A percentile compares a stretch with the other conserved stretches of the same genome.
Conservation (phyloP, 169 alveolate species). For the Cryptosporidium parvum region DNA sequence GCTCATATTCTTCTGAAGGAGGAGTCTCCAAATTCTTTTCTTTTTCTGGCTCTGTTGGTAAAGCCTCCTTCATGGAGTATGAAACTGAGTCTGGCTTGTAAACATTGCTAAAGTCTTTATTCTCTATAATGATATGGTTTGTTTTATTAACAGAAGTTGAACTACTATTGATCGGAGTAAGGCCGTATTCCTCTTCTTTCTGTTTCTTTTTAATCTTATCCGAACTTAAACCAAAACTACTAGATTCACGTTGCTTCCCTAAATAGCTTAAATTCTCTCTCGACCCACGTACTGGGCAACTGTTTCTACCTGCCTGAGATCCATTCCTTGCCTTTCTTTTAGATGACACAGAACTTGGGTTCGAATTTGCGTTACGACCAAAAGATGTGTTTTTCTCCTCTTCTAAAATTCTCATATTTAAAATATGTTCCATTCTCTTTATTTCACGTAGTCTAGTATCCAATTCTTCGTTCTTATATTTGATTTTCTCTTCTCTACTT, state of each 20-base stretch:
- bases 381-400: not conserved
- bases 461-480: not conserved
- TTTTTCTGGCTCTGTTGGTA: not conserved
- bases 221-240: not conserved
- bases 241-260: not conserved
- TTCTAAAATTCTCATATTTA: not conserved
- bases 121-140: too few species aligned
- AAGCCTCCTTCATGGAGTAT: not conserved
- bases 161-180: not conserved
- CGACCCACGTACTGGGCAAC: not conserved
- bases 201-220: not conserved
- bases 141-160: not conserved
- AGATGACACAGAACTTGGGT: not conserved
- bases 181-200: not conserved
- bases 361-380: not conserved
- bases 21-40: not conserved
- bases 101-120: not conserved
- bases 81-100: not conserved
- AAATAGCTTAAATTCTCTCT: not conserved
- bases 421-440: conserved; percentile 30
- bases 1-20: not conserved
- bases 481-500: conserved; percentile 29
- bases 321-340: not conserved
- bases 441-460: conserved; percentile 34
- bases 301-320: not conserved